These are phyloP conservation scores for Helichrysum umbraculigerum DNA, from an alignment of 129 eudicot species.

Conservation along the genomic window DNA sequence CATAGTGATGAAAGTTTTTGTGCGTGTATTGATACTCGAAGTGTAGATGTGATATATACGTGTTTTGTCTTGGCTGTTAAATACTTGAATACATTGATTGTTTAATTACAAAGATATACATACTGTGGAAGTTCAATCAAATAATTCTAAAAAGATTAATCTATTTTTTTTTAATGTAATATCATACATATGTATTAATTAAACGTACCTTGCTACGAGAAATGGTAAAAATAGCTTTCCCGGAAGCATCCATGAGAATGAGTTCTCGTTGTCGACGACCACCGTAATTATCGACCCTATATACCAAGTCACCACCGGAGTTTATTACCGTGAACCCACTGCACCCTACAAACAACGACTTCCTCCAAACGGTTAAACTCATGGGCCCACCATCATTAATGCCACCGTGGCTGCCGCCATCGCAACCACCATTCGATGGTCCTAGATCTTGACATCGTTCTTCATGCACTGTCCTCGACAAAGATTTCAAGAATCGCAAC, in stretches of 20 bases:
- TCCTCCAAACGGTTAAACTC: conserved; percentile 81
- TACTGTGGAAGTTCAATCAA: too few relatives aligned
- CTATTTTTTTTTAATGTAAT: too few relatives aligned
- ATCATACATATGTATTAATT: too few relatives aligned
- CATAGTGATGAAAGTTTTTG: too few relatives aligned
- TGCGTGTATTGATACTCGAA: too few relatives aligned
- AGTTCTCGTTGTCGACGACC: conserved; percentile 43
- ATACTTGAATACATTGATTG: too few relatives aligned
- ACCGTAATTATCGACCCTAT: conserved; percentile 75
- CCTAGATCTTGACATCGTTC: conserved; percentile 23
- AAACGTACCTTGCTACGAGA: conserved; percentile 64
- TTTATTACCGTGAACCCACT: conserved; percentile 84
- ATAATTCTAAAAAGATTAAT: too few relatives aligned
- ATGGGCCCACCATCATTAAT: conserved; percentile 5
- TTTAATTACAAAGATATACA: too few relatives aligned
- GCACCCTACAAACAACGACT: conserved; percentile 70
- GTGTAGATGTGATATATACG: too few relatives aligned
- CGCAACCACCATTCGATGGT: conserved; percentile 13
- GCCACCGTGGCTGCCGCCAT: background rate
- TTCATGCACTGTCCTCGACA: conserved; percentile 58
- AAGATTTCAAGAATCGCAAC: conserved; percentile 49
- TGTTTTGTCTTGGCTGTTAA: too few relatives aligned
- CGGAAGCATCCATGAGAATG: conserved; percentile 72
- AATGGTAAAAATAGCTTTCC: conserved; percentile 60
- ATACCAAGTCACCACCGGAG: conserved; percentile 63